phyloP scores from a whole-genome alignment of 176 grass and related monocot species.

The Aegilops umbellulata region DNA sequence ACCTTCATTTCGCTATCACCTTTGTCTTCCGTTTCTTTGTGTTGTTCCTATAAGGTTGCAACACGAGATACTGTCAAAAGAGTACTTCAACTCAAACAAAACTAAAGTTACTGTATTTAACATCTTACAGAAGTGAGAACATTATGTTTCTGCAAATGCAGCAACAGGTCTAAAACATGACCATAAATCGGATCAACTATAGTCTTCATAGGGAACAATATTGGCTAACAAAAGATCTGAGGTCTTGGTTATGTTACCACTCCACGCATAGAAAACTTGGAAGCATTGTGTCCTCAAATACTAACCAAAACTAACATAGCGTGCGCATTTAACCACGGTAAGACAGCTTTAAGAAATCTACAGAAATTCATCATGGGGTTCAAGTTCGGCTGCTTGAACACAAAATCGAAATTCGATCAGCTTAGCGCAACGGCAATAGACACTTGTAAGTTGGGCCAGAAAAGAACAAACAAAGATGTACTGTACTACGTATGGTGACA shows the following conservation, averaged over 20 bases:
- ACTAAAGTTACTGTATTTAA: background rate
- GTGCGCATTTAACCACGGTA: background rate
- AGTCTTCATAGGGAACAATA: background rate
- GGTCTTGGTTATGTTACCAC: background rate
- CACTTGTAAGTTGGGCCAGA: background rate
- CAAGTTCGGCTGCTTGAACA: background rate
- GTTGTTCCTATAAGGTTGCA: conserved; percentile 32
- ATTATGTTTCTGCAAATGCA: background rate
- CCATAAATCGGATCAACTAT: conserved; percentile 4
- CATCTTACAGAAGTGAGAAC: background rate
- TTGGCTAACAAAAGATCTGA: background rate
- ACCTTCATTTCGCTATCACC: conserved; percentile 28
- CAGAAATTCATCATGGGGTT: background rate
- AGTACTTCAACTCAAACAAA: conserved; percentile 1
- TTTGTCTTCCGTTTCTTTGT: conserved; percentile 33
- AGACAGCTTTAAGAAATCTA: background rate
- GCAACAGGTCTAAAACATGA: background rate
- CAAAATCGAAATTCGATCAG: background rate
- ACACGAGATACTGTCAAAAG: background rate
- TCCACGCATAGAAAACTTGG: background rate
- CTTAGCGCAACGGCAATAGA: background rate
- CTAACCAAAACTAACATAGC: background rate
- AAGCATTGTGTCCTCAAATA: background rate
- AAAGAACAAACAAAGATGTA: background rate
- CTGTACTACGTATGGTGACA: background rate